Evolutionary conservation across 345 rosid species (phyloP), one percentile per base, ranked within the genome.

Genomic region (Moricandia arvensis): DNA sequence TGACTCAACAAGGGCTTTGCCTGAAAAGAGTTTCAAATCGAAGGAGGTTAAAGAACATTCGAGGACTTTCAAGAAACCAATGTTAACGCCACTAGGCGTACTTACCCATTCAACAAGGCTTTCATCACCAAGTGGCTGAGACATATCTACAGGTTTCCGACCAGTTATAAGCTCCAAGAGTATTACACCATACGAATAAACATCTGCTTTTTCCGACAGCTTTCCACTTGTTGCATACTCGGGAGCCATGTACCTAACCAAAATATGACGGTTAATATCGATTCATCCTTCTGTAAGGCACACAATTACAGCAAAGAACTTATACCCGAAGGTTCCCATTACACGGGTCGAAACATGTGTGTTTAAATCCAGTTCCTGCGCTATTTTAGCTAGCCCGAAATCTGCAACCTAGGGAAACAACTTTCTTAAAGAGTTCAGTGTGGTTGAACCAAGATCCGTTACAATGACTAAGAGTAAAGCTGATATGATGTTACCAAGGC

Each of bases 21-120:
- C 99, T 95, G 88, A 77, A 68, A 53, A 27, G 29, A 29, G 13
- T 45, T 62, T 51, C 3, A n/a, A 45, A 33, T 8, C 65, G 45
- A 5, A 35, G 13, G 35, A 16, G 12, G 5, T 61, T 59, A 2
- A 15, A 57, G 8, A 12, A 65, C 62, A 68, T 24, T 66, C 47
- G 17, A 7, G 7, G 3, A 54, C 47, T 2, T 6, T 54, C 2
- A 53, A 69, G 16, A 47, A 66, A 62, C 16, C 2, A 8, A 6
- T 17, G 2, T 35, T 16, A 43, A 7, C 47, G 17, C 55, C 33
- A 31, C 13, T 10, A 61, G 63, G 18, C 6, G 1, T 13, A 13
- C 78, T 81, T 71, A 95, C 98, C 97, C 98, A 95, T 86, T 95
- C 97, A 67, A 95, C 99, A 55, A 95, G 91, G 86, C 99, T 92